Evolutionary conservation across 2,329 filamentous ascomycete species (phyloP).

Genomic region (Shiraia bambusicola): DNA sequence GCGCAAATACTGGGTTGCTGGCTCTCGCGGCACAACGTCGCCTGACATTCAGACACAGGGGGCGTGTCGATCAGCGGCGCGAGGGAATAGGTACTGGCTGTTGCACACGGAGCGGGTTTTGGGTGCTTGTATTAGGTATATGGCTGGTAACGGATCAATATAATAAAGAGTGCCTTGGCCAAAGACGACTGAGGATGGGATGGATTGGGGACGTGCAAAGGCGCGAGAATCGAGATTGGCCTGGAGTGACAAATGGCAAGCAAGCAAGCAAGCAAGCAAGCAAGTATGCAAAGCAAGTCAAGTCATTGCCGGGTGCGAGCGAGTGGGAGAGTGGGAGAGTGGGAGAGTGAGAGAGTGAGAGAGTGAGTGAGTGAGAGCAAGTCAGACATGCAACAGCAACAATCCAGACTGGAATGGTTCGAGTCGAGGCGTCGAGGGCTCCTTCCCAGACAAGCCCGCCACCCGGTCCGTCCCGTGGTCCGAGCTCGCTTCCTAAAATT

Average conservation of each 20-base stretch:
- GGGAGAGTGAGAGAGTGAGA: too few species aligned
- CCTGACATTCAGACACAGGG: constrained; percentile 23
- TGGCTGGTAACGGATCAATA: constrained; percentile 13
- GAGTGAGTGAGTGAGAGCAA: too few species aligned
- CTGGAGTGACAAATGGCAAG: too few species aligned
- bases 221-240: constrained; percentile 15
- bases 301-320: too few species aligned
- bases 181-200: too few species aligned
- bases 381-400: too few species aligned
- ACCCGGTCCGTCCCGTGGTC: constrained; percentile 10
- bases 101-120: constrained; percentile 3
- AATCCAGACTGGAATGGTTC: too few species aligned
- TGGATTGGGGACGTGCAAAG: constrained; percentile 6
- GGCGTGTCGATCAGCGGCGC: constrained; percentile 11
- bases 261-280: too few species aligned
- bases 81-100: not conserved
- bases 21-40: constrained; percentile 19
- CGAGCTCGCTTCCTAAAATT: constrained; percentile 25
- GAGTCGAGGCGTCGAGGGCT: too few species aligned
- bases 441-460: too few species aligned
- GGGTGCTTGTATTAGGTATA: constrained; percentile 13
- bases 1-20: constrained; percentile 19
- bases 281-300: too few species aligned
- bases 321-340: too few species aligned
- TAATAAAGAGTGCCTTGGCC: constrained; percentile 28